Base-by-base conservation (phyloP, 2,329 filamentous ascomycete genomes). In the Fusarium sp. region DNA sequence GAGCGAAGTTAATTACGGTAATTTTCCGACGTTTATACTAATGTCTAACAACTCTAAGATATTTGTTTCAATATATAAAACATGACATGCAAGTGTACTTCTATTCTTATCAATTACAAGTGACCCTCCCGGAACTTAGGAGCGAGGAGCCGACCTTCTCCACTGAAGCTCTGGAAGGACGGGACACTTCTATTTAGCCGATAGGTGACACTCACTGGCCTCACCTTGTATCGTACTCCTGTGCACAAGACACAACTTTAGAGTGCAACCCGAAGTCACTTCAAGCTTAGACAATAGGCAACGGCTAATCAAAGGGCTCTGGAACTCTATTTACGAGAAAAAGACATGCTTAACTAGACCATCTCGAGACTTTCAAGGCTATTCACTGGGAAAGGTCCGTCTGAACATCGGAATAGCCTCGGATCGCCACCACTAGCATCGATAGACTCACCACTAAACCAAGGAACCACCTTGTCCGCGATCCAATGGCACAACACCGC, bases 401-500 rank as follows among this genome's bases (percentile, higher is more conserved):
- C 45, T 67, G 51, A 75, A 66, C 54, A 20, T 60, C 73, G 73
- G 73, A 31, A 41, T 31, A 75, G 57, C 70, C 26, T 63, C 73
- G 73, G 70, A 39, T 41, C 66, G 54, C 14, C 36, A 22, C 26
- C 36, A 69, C 52, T 62, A 57, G 55, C 51, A 57, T 31, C 39
- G n/a, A 55, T 59, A 54, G 51, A 51, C 48, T 63, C 66, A 48
- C 42, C 48, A 47, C 45, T 57, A 58, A 61, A 61, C 48, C 63
- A 75, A 42, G 73, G 73, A 64, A 64, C 38, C 58, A 73, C 59
- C 41, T 57, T 44, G n/a, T 31, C 26, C 35, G 22, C 39, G 48
- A 61, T 54, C 72, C 72, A 73, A 75, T 75, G 51, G 72, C 72
- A 58, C 72, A 75, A 74, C 72, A 74, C 61, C 58, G 73, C 39